Evolutionary conservation across 805 yeast species (phyloP).

Genomic region (Barnettozyma vustinii): DNA sequence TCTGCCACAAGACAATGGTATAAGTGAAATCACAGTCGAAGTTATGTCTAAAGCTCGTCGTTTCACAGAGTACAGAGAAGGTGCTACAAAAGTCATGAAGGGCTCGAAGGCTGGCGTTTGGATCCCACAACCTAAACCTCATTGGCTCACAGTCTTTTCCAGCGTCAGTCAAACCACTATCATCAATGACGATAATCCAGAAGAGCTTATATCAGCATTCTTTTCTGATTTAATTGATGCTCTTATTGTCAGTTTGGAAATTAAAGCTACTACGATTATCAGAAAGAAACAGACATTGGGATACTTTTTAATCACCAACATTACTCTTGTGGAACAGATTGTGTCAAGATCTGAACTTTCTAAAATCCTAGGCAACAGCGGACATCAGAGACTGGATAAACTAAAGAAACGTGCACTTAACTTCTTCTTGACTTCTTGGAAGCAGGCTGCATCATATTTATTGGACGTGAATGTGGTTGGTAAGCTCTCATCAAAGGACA

Average conservation of each 20-base stretch:
- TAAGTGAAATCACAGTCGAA: slow-evolving; percentile 70
- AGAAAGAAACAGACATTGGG: slow-evolving; percentile 47
- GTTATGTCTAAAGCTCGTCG: slow-evolving; percentile 61
- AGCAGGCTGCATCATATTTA: slow-evolving; percentile 64
- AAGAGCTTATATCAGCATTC: slow-evolving; percentile 55
- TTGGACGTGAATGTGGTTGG: slow-evolving; percentile 75
- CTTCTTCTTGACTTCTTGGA: slow-evolving; percentile 75
- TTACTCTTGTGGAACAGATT: slow-evolving; percentile 70
- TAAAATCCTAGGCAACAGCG: slow-evolving; percentile 50
- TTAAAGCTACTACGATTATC: slow-evolving; percentile 38
- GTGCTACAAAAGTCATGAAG: slow-evolving; percentile 45
- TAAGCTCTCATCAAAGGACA: slow-evolving; percentile 59
- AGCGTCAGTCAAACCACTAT: slow-evolving; percentile 39
- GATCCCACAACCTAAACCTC: slow-evolving; percentile 58
- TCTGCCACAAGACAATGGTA: slow-evolving; percentile 63
- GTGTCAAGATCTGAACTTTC: slow-evolving; percentile 54
- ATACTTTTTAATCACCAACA: slow-evolving; percentile 61
- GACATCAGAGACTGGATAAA: slow-evolving; percentile 58
- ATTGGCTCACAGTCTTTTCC: slow-evolving; percentile 44
- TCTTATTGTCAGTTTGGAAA: slow-evolving; percentile 58
- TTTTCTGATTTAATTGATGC: slow-evolving; percentile 77
- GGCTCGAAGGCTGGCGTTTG: slow-evolving; percentile 55
- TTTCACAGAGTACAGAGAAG: slow-evolving; percentile 54
- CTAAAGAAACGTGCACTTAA: slow-evolving; percentile 70
- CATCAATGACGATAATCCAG: slow-evolving; percentile 37